Evolutionary conservation across 257 asterid species (phyloP).

Genomic region (Apocynum venetum): DNA sequence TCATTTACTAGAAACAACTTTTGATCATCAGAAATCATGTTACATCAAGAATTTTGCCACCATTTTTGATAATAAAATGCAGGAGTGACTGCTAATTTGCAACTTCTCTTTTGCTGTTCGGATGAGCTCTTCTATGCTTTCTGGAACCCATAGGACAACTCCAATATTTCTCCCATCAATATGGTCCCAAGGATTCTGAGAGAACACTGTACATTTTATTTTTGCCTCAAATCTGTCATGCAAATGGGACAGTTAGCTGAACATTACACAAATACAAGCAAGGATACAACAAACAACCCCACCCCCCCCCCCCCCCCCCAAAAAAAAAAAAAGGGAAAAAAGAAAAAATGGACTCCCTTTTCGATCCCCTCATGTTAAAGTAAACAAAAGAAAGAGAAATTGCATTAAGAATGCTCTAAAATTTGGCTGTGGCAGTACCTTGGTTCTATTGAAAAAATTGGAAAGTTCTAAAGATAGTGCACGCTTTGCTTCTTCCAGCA

Average conservation of each 20-base stretch:
- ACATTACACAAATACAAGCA: not conserved
- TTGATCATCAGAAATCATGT: slow-evolving; percentile 28
- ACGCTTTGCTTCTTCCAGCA: slow-evolving; percentile 52
- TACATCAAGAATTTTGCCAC: slow-evolving; percentile 36
- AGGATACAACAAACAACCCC: too few relatives aligned
- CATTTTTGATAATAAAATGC: slow-evolving; percentile 31
- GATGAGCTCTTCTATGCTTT: slow-evolving; percentile 37
- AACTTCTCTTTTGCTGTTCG: slow-evolving; percentile 29
- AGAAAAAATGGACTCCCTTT: too few relatives aligned
- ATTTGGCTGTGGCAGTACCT: slow-evolving; percentile 9
- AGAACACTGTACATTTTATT: slow-evolving; percentile 30
- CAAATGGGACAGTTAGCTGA: not conserved
- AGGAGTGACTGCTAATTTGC: slow-evolving; percentile 13
- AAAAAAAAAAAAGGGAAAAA: not conserved
- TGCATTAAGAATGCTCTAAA: not conserved
- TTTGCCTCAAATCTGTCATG: slow-evolving; percentile 17
- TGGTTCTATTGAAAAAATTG: slow-evolving; percentile 15
- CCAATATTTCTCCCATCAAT: slow-evolving; percentile 24
- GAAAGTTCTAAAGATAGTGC: slow-evolving; percentile 38
- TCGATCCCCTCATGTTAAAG: not conserved
- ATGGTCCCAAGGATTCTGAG: slow-evolving; percentile 29
- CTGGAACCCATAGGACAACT: slow-evolving; percentile 37
- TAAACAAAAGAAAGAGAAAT: not conserved
- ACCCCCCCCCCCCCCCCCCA: too few relatives aligned
- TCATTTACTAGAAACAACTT: slow-evolving; percentile 30